phyloP scores from a whole-genome alignment of 31 red algal species.

The Bonnemaisonia californica region DNA sequence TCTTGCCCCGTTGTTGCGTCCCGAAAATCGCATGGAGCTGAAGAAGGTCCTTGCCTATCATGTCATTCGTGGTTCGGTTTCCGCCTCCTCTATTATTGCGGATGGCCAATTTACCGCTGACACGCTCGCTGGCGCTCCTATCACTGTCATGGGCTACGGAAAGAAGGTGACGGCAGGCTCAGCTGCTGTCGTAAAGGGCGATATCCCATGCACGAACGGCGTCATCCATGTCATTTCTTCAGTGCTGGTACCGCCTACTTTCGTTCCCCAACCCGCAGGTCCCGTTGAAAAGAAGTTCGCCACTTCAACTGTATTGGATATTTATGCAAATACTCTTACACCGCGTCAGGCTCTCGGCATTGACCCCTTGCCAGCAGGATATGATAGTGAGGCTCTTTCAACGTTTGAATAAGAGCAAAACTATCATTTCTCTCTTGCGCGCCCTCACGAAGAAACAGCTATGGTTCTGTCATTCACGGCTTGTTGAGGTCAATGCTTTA shows the following conservation, averaged over 20 bases:
- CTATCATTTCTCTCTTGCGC: too few relatives aligned
- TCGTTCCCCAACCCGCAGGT: conserved; percentile 26
- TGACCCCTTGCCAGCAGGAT: conserved; percentile 62
- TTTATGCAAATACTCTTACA: conserved; percentile 49
- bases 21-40: conserved; percentile 71
- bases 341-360: conserved; percentile 84
- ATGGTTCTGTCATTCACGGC: not conserved
- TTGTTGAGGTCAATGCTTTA: not conserved
- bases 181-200: conserved; percentile 51
- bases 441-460: too few relatives aligned
- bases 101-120: conserved; percentile 17
- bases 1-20: conserved; percentile 51
- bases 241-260: conserved; percentile 56
- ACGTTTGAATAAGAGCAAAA: conserved; percentile 31
- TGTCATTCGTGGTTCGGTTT: conserved; percentile 48
- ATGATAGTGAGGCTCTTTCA: conserved; percentile 17
- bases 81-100: conserved; percentile 12
- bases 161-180: conserved; percentile 68
- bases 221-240: conserved; percentile 70
- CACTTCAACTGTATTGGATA: conserved; percentile 47
- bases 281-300: conserved; percentile 47
- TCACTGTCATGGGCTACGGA: conserved; percentile 61
- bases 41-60: conserved; percentile 65
- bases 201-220: conserved; percentile 72
- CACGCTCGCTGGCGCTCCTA: conserved; percentile 40